Evolutionary conservation across 2,329 filamentous ascomycete genomes (phyloP), one percentile per base, ranked within the genome.

Genomic region (Hypocrella siamensis): DNA sequence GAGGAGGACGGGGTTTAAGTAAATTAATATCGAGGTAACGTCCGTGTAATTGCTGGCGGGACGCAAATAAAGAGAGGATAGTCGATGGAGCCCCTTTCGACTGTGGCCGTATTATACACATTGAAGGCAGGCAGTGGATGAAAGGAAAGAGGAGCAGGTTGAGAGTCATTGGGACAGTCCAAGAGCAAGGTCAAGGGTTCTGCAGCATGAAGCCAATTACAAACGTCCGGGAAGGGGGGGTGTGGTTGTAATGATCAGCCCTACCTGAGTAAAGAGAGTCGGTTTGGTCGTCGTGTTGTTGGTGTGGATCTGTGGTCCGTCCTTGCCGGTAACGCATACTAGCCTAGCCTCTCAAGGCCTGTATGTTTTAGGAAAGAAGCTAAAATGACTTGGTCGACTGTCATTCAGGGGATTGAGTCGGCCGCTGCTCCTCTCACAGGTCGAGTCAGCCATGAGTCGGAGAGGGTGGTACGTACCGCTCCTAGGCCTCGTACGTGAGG

Each of bases 161-260:
- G 25, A 26, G n/a, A 14, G 15, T 6, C 8, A 26, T 14, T 26
- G 25, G 25, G 12, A 26, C 15, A 19, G 24, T 24, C n/a, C 25
- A 17, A 32, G 19, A 11, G 11, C 6, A 19, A 19, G 17, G 17
- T 7, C 11, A 5, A n/a, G 30, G 16, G 12, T 26, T 9, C n/a
- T 22, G 19, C 5, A 30, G 19, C 19, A 21, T 18, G 10, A 21
- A 17, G 11, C 26, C 18, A 26, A 5, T 27, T 10, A 17, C 18
- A 17, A 17, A 28, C 22, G 19, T 10, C 6, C 31, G n/a, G 12
- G 17, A 21, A 30, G 18, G 17, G 21, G 25, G 25, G 25, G 25
- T 14, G 25, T 33, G 19, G 22, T 17, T 30, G 5, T 31, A n/a
- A 31, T 30, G n/a, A 36, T 33, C 24, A 33, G 35, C 31, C 25